A percentile compares a stretch with the other conserved stretches of the same genome.
Evolutionary conservation across 345 rosid species (phyloP).

Genomic region (Brassica rapa): DNA sequence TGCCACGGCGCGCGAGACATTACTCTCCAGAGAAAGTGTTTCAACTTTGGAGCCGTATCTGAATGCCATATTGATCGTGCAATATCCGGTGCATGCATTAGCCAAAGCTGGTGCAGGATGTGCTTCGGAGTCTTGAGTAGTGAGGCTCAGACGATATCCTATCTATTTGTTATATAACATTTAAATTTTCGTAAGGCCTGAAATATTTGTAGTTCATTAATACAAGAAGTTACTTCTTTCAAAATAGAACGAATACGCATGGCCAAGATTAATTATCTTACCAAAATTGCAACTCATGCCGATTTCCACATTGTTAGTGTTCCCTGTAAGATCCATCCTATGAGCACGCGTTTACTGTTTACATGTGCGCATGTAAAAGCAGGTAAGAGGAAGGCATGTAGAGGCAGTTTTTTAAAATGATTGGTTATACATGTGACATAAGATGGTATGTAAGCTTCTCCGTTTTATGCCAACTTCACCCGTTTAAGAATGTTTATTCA

Average conservation of each 20-base stretch:
- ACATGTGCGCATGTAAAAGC: not conserved
- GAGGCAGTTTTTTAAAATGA: not conserved
- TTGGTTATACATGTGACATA: not conserved
- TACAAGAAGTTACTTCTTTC: not conserved
- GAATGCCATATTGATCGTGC: not conserved
- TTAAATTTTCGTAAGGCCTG: no score
- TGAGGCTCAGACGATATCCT: no score
- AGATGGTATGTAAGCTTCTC: conserved; percentile 7
- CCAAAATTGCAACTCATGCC: not conserved
- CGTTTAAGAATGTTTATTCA: conserved; percentile 4
- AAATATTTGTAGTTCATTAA: not conserved
- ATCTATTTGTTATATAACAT: no score
- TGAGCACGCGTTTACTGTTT: not conserved
- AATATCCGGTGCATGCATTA: not conserved
- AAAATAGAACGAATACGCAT: not conserved
- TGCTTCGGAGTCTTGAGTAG: not conserved
- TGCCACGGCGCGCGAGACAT: no score
- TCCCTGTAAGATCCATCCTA: not conserved
- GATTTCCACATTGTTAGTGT: not conserved
- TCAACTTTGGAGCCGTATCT: not conserved
- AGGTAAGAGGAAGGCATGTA: not conserved
- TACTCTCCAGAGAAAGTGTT: no score
- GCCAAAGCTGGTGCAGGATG: not conserved
- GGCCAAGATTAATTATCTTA: not conserved
- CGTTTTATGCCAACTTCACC: not conserved